Percentiles rank a stretch among this genome's conserved stretches.
Evolutionary conservation across 2,329 filamentous ascomycete genomes (phyloP).

Genomic region (Neofusicoccum cordaticola): DNA sequence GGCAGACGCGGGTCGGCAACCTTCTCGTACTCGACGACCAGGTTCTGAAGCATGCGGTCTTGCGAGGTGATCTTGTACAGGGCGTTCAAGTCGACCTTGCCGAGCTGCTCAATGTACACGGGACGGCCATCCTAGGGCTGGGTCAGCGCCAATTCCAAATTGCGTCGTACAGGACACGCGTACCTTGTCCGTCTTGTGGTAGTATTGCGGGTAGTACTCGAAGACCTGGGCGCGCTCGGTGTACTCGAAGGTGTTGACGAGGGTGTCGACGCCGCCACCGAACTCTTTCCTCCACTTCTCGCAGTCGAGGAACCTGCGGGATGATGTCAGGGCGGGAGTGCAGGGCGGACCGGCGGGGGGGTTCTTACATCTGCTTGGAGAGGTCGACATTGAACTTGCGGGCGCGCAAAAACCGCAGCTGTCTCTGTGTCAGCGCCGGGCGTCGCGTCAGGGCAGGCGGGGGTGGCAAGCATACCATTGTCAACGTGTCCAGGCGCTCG

Average conservation of each 20-base stretch:
- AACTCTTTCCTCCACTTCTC: constrained; percentile 91
- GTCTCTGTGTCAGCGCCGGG: constrained; percentile 21
- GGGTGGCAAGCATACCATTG: constrained; percentile 57
- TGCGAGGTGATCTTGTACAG: constrained; percentile 91
- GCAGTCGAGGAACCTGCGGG: constrained; percentile 76
- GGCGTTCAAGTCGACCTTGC: constrained; percentile 83
- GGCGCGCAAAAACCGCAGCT: constrained; percentile 88
- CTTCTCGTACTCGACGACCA: constrained; percentile 97
- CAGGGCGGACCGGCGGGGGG: no score
- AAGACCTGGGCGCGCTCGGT: constrained; percentile 79
- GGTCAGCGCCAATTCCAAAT: background rate
- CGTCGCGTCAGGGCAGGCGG: background rate
- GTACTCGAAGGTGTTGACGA: constrained; percentile 80
- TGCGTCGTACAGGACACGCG: constrained; percentile 4
- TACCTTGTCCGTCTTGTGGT: constrained; percentile 91
- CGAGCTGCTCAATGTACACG: constrained; percentile 94
- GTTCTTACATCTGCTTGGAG: constrained; percentile 79
- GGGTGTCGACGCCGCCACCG: constrained; percentile 69
- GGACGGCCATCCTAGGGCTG: constrained; percentile 79
- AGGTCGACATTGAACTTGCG: constrained; percentile 88
- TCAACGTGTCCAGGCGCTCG: constrained; percentile 86
- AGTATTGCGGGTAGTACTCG: constrained; percentile 96
- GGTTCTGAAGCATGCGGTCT: constrained; percentile 94
- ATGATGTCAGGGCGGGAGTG: constrained; percentile 25
- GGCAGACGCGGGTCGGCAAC: constrained; percentile 88